Base-by-base conservation (phyloP, 2,329 filamentous ascomycete species). In the Aspergillus sp. region DNA sequence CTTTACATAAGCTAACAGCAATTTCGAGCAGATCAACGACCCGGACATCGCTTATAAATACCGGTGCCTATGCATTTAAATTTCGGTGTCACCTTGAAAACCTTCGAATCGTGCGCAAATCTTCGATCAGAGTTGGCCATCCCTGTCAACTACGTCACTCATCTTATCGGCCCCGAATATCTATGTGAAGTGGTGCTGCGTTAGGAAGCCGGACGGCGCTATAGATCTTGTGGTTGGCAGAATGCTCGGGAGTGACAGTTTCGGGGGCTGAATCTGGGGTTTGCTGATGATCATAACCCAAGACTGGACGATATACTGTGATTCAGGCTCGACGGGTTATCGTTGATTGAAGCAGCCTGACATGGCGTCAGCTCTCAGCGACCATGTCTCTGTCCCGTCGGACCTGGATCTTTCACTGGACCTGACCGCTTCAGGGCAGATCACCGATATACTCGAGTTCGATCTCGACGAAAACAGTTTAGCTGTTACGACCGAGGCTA, bases 321-420 rank as follows among this genome's bases (percentile, higher is more conserved):
- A n/a, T n/a, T 19, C 8, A 32, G 53, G 39, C 52, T 30, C 9
- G 25, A 30, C n/a, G 25, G 23, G 15, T 30, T 8, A 45, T 28
- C 39, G 10, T 12, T 19, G 25, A 28, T 30, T 19, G 21, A 19
- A 43, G 32, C 25, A 41, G 25, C 41, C 54, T 50, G 52, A 39
- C 32, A 58, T 70, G 67, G 66, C 64, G 61, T 67, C 58, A 36
- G 36, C 66, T 39, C 57, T 63, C 55, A 61, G 60, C 21, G 59
- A 63, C 59, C 62, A 67, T 58, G 58, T 65, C 55, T 62, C 66
- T 48, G 55, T 63, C 52, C 65, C 64, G 43, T 55, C 64, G 55
- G 67, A 68, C 23, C 64, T 67, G 54, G 67, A 69, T 54, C 49
- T 65, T 25, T 57, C 65, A 4, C n/a, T 67, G 21, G 64, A 64